Base-by-base conservation (phyloP, 2,329 filamentous ascomycete genomes). In the Podosphaera xanthii region DNA sequence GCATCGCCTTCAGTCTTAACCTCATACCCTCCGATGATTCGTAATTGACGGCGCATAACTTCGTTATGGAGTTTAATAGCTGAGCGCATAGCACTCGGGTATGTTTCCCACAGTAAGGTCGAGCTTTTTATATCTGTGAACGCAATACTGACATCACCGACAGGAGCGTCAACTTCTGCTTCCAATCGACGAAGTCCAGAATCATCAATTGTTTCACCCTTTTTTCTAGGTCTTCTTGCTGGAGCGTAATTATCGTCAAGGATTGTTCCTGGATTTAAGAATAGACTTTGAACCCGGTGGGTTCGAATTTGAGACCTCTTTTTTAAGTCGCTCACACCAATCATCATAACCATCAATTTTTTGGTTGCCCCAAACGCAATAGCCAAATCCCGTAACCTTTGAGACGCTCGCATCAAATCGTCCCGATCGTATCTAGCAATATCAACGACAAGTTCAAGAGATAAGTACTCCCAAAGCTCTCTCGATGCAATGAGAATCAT, bases 41-140 rank as follows among this genome's bases (percentile, higher is more conserved):
- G 83, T 65, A 98, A 75, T 69, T 97, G 91, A 59, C 92, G 81
- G 64, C 92, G 85, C 84, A 98, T 94, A 53, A 96, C 81, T 67
- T 95, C 89, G 70, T 98, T 98, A 76, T 98, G 92, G 65, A 95
- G 83, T 71, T 91, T 94, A 72, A 98, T 98, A 22, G 90, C 90
- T 12, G 90, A 91, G 66, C 91, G 81, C 92, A 98, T 98, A 30
- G 92, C 90, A 62, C 86, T 86, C 0, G 90, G 88, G 69, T 91
- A 94, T 59, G 88, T 89, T 71, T 98, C 92, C 92, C 92, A 98
- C 5, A 98, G 75, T 46, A 87, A 82, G 0, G 92, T 98, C 33
- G 91, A 97, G 73, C 91, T 95, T 76, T 97, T 97, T 77, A 98
- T 98, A 73, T 98, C 92, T 0, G 92, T 98, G 70, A 98, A 98